Evolutionary conservation across 1,284 basidiomycete species (phyloP), one percentile per base, ranked within the genome.

Genomic region (Clitocybe nebularis): DNA sequence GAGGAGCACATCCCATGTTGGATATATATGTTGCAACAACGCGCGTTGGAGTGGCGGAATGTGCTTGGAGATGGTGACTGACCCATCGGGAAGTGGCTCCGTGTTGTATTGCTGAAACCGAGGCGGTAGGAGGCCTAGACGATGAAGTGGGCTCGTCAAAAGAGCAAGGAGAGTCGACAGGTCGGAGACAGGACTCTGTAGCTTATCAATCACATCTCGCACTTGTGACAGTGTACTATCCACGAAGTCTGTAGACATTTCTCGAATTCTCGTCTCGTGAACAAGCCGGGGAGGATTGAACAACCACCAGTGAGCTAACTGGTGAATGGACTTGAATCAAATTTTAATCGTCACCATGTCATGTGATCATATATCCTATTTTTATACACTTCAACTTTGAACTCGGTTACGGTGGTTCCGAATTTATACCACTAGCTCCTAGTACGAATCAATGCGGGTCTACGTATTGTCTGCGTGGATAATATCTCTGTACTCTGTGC

Each of bases 1-100:
- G n/a, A 93, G 64, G 0, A 61, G 51, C 0, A 63, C 56, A 32
- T 79, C 74, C 85, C 91, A 93, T 16, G 77, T 74, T 0, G 87
- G 86, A 3, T 80, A 58, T 26, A 89, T 66, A 46, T 77, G 68
- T 46, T 78, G 74, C 14, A 92, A 55, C n/a, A 92, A 57, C 8
- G 67, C 69, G 28, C 71, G 66, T 55, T 92, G 89, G 11, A 90
- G 60, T 2, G 61, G 56, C 2, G 79, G 71, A 28, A 89, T 58
- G 50, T 79, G 73, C 52, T 72, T 76, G 8, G 54, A 42, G 22
- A 76, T 52, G 39, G 65, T 60, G 39, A 75, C 49, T 3, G 59
- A 51, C 8, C 56, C 56, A 4, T 46, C 29, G 1, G 66, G 49
- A 3, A 74, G 50, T 4, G 67, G 63, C 14, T 60, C 50, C 17